Evolutionary conservation across 495 filamentous ascomycete species (phyloP).

Genomic region (Aspergillus haitiensis): DNA sequence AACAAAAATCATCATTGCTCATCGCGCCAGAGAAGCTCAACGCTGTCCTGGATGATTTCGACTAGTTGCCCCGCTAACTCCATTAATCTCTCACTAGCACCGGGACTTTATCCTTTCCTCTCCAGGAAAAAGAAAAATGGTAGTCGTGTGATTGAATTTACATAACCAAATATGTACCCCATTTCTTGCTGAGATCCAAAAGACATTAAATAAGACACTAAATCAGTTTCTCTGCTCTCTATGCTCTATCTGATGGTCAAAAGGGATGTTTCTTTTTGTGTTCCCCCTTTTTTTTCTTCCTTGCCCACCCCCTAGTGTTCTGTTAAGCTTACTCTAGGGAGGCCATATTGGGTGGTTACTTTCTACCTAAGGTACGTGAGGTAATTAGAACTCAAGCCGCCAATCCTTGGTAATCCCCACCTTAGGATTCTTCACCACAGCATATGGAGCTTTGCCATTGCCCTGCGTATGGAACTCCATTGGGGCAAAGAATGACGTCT

Average conservation of each 20-base stretch:
- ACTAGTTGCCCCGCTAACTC: too few relatives aligned
- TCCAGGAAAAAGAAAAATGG: background rate
- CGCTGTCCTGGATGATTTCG: too few relatives aligned
- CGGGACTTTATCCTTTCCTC: background rate
- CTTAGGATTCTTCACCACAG: conserved; percentile 75
- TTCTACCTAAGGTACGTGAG: conserved; percentile 17
- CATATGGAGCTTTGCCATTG: conserved; percentile 69
- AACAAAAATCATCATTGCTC: background rate
- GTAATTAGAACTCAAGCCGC: conserved; percentile 66
- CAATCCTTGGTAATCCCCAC: conserved; percentile 77
- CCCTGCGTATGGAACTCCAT: conserved; percentile 62
- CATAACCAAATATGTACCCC: too few relatives aligned
- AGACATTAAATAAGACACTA: too few relatives aligned
- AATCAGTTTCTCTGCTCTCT: background rate
- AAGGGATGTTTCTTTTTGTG: background rate
- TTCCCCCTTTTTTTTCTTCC: background rate
- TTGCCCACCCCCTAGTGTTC: too few relatives aligned
- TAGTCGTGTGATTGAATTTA: background rate
- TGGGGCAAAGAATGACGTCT: conserved; percentile 50
- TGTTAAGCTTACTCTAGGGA: too few relatives aligned
- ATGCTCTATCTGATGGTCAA: background rate
- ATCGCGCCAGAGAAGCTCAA: too few relatives aligned
- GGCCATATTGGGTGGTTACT: too few relatives aligned
- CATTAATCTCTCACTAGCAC: background rate
- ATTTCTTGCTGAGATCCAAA: too few relatives aligned